phyloP scores from a whole-genome alignment of 805 yeast species.

The Spathaspora sp. region DNA sequence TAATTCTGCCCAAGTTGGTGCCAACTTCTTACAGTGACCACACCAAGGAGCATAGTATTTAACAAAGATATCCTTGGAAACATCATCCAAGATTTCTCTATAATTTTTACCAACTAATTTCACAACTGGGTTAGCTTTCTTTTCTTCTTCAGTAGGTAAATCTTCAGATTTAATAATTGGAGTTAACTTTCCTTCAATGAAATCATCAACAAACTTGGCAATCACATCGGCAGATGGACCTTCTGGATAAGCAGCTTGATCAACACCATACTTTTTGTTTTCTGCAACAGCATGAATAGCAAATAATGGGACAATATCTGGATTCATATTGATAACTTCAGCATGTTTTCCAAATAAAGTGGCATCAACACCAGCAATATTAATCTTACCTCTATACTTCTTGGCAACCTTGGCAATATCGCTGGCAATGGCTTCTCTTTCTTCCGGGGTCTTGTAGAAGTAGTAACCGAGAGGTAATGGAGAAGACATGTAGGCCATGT shows the following conservation, averaged over 20 bases:
- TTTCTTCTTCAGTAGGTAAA: constrained; percentile 78
- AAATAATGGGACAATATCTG: constrained; percentile 79
- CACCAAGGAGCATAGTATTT: constrained; percentile 98
- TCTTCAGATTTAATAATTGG: constrained; percentile 83
- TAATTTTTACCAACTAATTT: constrained; percentile 83
- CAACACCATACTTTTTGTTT: constrained; percentile 75
- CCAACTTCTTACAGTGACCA: constrained; percentile 91
- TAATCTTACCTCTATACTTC: constrained; percentile 71
- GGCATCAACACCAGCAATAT: constrained; percentile 89
- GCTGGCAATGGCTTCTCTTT: constrained; percentile 54
- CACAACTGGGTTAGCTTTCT: constrained; percentile 51
- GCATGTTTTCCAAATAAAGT: constrained; percentile 80
- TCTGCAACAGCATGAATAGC: constrained; percentile 71
- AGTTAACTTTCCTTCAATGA: constrained; percentile 57
- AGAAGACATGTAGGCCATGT: constrained; percentile 66
- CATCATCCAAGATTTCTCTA: constrained; percentile 58
- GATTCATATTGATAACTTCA: constrained; percentile 75
- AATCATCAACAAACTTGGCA: constrained; percentile 59
- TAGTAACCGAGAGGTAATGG: constrained; percentile 82
- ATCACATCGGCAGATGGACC: constrained; percentile 47
- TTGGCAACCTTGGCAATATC: constrained; percentile 64
- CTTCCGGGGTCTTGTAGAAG: constrained; percentile 70
- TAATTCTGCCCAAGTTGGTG: constrained; percentile 84
- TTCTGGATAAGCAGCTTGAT: constrained; percentile 53
- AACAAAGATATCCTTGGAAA: constrained; percentile 68